Evolutionary conservation across 2,329 filamentous ascomycete genomes (phyloP), one percentile per base, ranked within the genome.

Genomic region (Ophiostoma himal-ulmi): DNA sequence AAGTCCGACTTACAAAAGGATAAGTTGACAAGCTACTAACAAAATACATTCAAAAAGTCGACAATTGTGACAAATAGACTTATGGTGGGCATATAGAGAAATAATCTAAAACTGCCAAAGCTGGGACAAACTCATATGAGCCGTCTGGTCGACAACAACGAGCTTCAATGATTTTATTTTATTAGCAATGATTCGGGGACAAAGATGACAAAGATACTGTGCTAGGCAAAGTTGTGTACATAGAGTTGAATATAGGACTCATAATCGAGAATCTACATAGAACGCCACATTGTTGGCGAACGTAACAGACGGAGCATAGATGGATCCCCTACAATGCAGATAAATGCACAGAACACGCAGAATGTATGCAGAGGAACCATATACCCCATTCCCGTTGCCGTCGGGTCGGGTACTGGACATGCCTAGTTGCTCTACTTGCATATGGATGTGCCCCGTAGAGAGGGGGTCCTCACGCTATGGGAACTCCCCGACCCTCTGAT

Each of bases 371-470:
- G n/a, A 54, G 48, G n/a, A 54, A n/a, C 20, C 13, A 30, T 10
- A 14, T 8, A 8, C 60, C 60, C 34, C 60, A 36, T 65, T 65
- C 20, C 62, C 62, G 62, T 39, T 39, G 36, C 62, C 20, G 17
- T 65, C 62, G 62, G 62, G 36, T 65, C 62, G 62, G 62, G 62
- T 65, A 41, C 20, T 36, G 62, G 62, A 22, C 30, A 2, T 20
- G 57, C 14, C 17, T 37, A 37, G 5, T 37, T 37, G 34, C 39
- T 64, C 26, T 30, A 34, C 26, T 57, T 57, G 52, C 52, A 57
- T 10, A 7, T 26, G 22, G 22, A 26, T 22, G 52, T 48, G 17
- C 44, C n/a, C 44, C 44, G 20, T 48, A 17, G 17, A 48, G 44
- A 48, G 44, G 41, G 41, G 44, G 44, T 48, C 44, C 41, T 30